These are phyloP conservation scores for Mycena capillaripes DNA, from an alignment of 768 basidiomycete species.

Conservation along the genomic window DNA sequence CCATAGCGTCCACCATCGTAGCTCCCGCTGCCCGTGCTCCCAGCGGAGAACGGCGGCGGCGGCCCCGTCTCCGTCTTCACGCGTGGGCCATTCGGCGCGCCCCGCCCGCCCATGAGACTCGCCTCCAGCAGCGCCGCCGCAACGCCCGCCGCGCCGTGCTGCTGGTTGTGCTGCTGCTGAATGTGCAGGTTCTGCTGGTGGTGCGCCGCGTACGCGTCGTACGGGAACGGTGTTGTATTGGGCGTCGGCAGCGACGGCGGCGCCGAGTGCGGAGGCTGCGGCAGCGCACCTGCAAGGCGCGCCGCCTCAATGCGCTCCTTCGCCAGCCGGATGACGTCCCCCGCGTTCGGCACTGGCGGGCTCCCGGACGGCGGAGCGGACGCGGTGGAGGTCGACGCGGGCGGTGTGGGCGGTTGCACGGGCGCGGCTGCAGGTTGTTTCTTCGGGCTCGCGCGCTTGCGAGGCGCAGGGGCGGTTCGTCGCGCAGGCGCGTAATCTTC, in stretches of 20 bases:
- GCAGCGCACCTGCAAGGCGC: background rate
- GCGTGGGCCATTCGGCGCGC: background rate
- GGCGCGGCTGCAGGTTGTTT: background rate
- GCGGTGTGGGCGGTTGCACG: constrained; percentile 10
- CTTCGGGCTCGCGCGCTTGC: constrained; percentile 19
- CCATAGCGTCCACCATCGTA: background rate
- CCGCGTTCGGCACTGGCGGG: background rate
- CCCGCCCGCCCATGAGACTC: constrained; percentile 7
- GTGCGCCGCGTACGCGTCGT: background rate
- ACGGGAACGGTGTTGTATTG: background rate
- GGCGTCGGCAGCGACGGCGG: background rate
- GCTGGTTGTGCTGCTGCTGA: constrained; percentile 17
- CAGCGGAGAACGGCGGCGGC: constrained; percentile 12
- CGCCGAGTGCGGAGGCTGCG: background rate
- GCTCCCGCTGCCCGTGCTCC: background rate
- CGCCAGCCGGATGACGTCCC: background rate
- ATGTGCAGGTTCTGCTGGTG: background rate
- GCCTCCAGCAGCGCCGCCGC: constrained; percentile 24
- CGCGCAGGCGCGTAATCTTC: constrained; percentile 29
- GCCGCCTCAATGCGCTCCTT: constrained; percentile 6
- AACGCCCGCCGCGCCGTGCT: constrained; percentile 13
- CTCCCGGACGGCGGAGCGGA: background rate
- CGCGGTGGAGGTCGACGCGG: constrained; percentile 4
- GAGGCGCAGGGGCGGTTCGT: constrained; percentile 13
- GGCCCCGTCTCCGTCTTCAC: constrained; percentile 12